Percentiles rank a stretch among this genome's conserved stretches.
Evolutionary conservation across 176 grass and related monocot species (phyloP).

Genomic region (Carex parvula): DNA sequence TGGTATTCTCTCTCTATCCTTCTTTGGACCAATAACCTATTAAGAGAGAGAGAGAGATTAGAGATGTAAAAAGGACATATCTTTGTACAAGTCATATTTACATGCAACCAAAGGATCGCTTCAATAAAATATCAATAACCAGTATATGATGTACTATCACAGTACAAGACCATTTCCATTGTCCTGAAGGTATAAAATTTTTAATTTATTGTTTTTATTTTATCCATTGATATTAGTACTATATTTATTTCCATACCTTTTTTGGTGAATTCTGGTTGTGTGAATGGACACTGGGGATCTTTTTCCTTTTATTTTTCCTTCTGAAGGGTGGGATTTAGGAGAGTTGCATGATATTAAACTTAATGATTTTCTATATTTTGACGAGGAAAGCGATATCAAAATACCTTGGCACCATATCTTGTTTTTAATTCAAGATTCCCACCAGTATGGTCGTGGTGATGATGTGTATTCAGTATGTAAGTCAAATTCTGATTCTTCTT

Average conservation of each 20-base stretch:
- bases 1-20: conserved; percentile 95
- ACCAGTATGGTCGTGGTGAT: conserved; percentile 97
- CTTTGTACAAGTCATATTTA: not conserved
- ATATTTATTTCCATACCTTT: not conserved
- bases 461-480: conserved; percentile 98
- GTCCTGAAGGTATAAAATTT: not conserved
- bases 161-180: conserved; percentile 3
- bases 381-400: not conserved
- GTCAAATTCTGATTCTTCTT: conserved; percentile 96
- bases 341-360: not conserved
- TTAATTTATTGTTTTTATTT: not conserved
- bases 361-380: not conserved
- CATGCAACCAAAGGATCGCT: not conserved
- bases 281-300: not conserved
- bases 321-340: not conserved
- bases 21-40: conserved; percentile 89
- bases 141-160: not conserved
- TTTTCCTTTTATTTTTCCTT: not conserved
- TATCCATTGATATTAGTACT: not conserved
- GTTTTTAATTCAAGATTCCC: conserved; percentile 96
- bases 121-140: not conserved
- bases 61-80: not conserved
- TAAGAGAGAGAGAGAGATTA: not conserved
- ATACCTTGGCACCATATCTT: conserved; percentile 94
- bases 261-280: not conserved